Base-by-base conservation (phyloP, 2,329 filamentous ascomycete species). In the Trichophyton verrucosum region DNA sequence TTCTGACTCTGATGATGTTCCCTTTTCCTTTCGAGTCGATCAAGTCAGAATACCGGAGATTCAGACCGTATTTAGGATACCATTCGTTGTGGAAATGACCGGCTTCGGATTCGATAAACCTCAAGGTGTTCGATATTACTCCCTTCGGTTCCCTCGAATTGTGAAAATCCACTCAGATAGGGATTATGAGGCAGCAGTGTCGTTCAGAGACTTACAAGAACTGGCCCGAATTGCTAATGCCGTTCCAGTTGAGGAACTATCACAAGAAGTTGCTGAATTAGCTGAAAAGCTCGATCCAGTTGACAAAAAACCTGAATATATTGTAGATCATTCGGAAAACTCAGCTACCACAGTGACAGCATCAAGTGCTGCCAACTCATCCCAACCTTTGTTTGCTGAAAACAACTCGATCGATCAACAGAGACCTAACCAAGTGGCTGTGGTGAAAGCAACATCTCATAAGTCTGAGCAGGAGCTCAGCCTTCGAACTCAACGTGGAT, bases 81-180 rank as follows among this genome's bases (percentile, higher is more conserved):
- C 90, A 0, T 81, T 89, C 20, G 83, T 96, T 0, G 88, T 91
- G 61, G 91, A 95, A 66, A 77, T 95, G 62, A 79, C 88, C 24
- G 91, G 89, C 59, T 88, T 89, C 64, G 86, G 86, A 0, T 96
- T 91, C 66, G 87, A 90, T 62, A 88, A 86, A 68, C 80, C 82
- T 2, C 81, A 83, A 3, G 86, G 87, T 67, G 84, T 83, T 13
- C 79, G 80, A 0, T 91, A 88, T 67, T 90, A 84, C 77, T 86
- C 85, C 62, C 81, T 90, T 59, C 81, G 91, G 1, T 95, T 95
- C 67, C 87, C 91, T 1, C 78, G 82, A 1, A 82, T 92, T 2
- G 80, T 83, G 61, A 95, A 92, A 68, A 78, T 95, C 8, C 89
- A 95, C 67, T 82, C 80, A 63, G 90, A 96, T 69, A 80, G 90